A percentile compares a stretch with the other conserved stretches of the same genome.
These are phyloP conservation scores for Venustampulla echinocandica DNA, from an alignment of 495 filamentous ascomycete species.

Conservation along the genomic window DNA sequence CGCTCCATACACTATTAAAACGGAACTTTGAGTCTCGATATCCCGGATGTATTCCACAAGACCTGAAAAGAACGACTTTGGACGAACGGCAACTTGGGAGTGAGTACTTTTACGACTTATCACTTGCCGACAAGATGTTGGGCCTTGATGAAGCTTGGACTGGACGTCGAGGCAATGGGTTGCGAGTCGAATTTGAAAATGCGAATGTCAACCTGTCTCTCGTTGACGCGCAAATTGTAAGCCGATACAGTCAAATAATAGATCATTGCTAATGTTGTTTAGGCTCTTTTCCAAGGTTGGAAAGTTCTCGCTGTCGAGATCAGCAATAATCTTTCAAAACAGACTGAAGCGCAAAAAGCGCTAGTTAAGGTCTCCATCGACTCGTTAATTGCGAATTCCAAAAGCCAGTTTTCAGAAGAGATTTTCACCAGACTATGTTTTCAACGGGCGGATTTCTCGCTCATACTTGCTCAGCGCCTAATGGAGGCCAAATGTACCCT, in stretches of 20 bases:
- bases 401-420: conserved; percentile 54
- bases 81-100: conserved; percentile 52
- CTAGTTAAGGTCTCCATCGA: conserved; percentile 58
- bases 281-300: conserved; percentile 82
- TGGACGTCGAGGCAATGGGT: conserved; percentile 56
- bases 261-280: conserved; percentile 23
- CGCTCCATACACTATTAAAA: conserved; percentile 69
- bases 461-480: conserved; percentile 68
- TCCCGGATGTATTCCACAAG: conserved; percentile 53
- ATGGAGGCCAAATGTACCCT: conserved; percentile 52
- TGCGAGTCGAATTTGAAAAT: conserved; percentile 66
- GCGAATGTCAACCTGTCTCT: conserved; percentile 87
- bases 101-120: conserved; percentile 74
- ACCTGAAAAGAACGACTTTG: conserved; percentile 69
- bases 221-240: conserved; percentile 83
- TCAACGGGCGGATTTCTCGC: conserved; percentile 63
- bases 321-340: conserved; percentile 54
- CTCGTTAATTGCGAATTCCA: conserved; percentile 63
- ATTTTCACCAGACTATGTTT: conserved; percentile 67
- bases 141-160: conserved; percentile 68
- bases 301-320: conserved; percentile 81
- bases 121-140: conserved; percentile 64
- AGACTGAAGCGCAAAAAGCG: conserved; percentile 54
- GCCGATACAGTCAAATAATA: conserved; percentile 25
- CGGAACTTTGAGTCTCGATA: conserved; percentile 77